Conservation (phyloP, 805 yeast genomes). For the Starmerella riodocensis region DNA sequence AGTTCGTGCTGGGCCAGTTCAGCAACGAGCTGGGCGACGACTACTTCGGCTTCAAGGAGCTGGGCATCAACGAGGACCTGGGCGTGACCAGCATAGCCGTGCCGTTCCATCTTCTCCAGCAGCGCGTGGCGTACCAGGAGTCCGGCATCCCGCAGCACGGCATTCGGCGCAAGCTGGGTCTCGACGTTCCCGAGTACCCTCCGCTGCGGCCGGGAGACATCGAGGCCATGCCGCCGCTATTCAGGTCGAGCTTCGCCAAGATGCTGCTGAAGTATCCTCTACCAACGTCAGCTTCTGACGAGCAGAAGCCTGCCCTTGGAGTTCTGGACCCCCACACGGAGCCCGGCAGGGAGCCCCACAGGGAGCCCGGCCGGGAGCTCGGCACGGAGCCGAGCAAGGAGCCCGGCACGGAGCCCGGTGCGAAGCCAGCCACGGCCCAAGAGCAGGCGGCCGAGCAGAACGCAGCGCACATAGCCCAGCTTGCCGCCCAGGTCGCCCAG, state of each 20-base stretch:
- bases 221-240: constrained; percentile 3
- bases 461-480: neutral
- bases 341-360: too few species aligned
- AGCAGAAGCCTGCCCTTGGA: too few species aligned
- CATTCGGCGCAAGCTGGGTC: neutral
- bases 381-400: neutral
- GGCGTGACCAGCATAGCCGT: constrained; percentile 72
- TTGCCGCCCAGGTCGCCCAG: constrained; percentile 5
- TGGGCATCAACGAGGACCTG: constrained; percentile 86
- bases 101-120: constrained; percentile 74
- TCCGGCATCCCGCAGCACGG: constrained; percentile 4
- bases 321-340: too few species aligned
- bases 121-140: constrained; percentile 23
- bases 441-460: neutral
- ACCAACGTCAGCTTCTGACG: too few species aligned
- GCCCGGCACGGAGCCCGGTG: neutral
- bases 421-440: neutral
- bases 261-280: constrained; percentile 1
- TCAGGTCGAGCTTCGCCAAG: constrained; percentile 6
- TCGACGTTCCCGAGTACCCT: constrained; percentile 46
- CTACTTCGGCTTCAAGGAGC: constrained; percentile 90
- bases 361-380: too few species aligned
- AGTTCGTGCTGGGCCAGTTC: constrained; percentile 88
- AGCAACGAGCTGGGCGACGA: constrained; percentile 91
- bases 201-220: constrained; percentile 42